Evolutionary conservation across 192 early-diverging fungal species (phyloP).

Genomic region (Pilobolus umbonatus): DNA sequence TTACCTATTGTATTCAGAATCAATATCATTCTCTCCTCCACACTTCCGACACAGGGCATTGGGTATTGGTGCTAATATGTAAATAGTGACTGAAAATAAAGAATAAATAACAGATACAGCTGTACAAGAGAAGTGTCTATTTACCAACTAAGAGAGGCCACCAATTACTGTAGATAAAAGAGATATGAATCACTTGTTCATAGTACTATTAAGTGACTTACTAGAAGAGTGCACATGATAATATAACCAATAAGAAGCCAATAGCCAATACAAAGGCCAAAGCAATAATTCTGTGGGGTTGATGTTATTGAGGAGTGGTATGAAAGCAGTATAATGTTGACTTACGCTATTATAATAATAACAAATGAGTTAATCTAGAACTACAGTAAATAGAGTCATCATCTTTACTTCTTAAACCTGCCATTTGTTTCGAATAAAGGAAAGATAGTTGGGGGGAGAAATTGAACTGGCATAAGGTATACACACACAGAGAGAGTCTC

Average conservation of each 20-base stretch:
- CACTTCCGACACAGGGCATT: slow-evolving; percentile 81
- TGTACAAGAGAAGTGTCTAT: background rate
- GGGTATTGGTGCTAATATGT: slow-evolving; percentile 86
- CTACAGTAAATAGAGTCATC: background rate
- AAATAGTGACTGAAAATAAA: slow-evolving; percentile 66
- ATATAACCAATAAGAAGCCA: slow-evolving; percentile 90
- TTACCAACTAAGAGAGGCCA: slow-evolving; percentile 84
- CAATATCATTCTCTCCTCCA: slow-evolving; percentile 61
- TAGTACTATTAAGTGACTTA: slow-evolving; percentile 35
- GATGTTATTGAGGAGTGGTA: background rate
- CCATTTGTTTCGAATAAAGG: slow-evolving; percentile 1
- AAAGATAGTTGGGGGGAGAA: no score
- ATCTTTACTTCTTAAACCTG: slow-evolving; percentile 30
- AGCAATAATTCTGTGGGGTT: slow-evolving; percentile 62
- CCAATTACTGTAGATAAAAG: slow-evolving; percentile 86
- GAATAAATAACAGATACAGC: background rate
- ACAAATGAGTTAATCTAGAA: background rate
- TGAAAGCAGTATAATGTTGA: background rate
- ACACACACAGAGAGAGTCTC: no score
- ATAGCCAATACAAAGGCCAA: slow-evolving; percentile 88
- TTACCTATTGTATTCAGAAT: slow-evolving; percentile 59
- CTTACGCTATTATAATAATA: slow-evolving; percentile 18
- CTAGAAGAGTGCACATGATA: slow-evolving; percentile 92
- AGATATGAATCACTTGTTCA: background rate
- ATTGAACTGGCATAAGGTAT: no score